A percentile compares a stretch with the other conserved stretches of the same genome.
Evolutionary conservation across 441 rosid genomes (phyloP).

Genomic region (Eruca vesicaria): DNA sequence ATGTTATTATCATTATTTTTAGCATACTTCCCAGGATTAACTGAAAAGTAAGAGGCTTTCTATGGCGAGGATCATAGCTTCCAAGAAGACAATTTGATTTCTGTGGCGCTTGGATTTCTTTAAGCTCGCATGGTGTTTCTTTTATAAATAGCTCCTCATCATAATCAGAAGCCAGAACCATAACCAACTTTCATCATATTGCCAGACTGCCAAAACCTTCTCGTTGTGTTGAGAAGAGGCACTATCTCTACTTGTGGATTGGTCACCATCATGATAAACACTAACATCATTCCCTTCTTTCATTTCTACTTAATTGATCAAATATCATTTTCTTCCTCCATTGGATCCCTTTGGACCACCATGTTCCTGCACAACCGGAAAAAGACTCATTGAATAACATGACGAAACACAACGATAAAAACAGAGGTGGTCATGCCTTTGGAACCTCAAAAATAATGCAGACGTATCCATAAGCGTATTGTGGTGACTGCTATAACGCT

Average conservation of each 20-base stretch:
- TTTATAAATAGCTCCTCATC: too few species aligned
- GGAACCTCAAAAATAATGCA: conserved; percentile 92
- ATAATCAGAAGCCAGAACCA: too few species aligned
- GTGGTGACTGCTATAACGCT: conserved; percentile 91
- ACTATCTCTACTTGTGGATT: too few species aligned
- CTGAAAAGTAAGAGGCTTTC: neutral
- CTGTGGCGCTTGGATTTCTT: neutral
- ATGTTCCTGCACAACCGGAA: conserved; percentile 58
- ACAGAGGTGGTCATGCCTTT: conserved; percentile 83
- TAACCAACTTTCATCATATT: too few species aligned
- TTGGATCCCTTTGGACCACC: conserved; percentile 67
- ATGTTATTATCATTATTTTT: neutral
- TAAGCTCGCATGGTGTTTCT: too few species aligned
- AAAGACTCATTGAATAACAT: neutral
- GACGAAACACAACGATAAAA: neutral
- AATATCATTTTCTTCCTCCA: conserved; percentile 85
- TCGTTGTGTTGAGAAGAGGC: too few species aligned
- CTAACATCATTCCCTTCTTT: conserved; percentile 36
- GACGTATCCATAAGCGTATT: conserved; percentile 87
- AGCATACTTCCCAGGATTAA: neutral
- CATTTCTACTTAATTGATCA: too few species aligned
- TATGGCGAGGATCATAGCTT: neutral
- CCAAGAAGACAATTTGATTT: neutral
- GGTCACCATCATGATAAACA: too few species aligned
- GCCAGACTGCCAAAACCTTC: too few species aligned